Evolutionary conservation across 192 early-diverging fungal genomes (phyloP), one percentile per base, ranked within the genome.

Genomic region (Kappamyces sp.): DNA sequence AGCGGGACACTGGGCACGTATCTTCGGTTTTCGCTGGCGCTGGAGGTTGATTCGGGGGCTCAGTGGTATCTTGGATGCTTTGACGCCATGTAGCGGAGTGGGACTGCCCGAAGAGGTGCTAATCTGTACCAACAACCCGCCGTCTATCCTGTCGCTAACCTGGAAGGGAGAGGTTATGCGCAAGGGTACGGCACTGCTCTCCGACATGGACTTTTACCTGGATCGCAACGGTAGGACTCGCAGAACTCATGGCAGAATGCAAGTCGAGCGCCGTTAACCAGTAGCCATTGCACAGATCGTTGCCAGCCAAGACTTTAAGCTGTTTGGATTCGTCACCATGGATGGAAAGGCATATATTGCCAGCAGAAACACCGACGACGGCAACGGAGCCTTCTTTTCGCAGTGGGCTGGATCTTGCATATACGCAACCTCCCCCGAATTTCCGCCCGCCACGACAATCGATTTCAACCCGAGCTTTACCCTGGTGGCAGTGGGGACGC

Each of bases 11-110:
- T 65, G 37, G 74, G 47, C 40, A 58, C 36, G n/a, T 50, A 58
- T 10, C 33, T 77, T 2, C 49, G 48, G 51, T 91, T 91, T 63
- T 65, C 75, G 47, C 77, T 91, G 70, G 84, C 89, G 3, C 76
- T 91, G 61, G 83, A 86, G 60, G 80, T 91, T 49, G 87, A 89
- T 66, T 79, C 86, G 12, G 87, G 85, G 3, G 75, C 86, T 8
- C 64, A 74, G 60, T 84, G 86, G 84, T 88, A 72, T 62, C 35
- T 40, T 8, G 32, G 7, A 10, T 23, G 5, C 23, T 10, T 35
- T 1, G 3, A 15, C 31, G 51, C 9, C n/a, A 44, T 36, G 37
- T 46, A 89, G 88, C 63, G 84, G 85, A 12, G 62, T 86, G 41
- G 80, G 77, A 0, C 61, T 85, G 6, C 67, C 78, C n/a, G 77